A percentile compares a stretch with the other conserved stretches of the same genome.
These are phyloP conservation scores for Auricularia auricula-judae DNA, from an alignment of 768 basidiomycete species.

Conservation along the genomic window DNA sequence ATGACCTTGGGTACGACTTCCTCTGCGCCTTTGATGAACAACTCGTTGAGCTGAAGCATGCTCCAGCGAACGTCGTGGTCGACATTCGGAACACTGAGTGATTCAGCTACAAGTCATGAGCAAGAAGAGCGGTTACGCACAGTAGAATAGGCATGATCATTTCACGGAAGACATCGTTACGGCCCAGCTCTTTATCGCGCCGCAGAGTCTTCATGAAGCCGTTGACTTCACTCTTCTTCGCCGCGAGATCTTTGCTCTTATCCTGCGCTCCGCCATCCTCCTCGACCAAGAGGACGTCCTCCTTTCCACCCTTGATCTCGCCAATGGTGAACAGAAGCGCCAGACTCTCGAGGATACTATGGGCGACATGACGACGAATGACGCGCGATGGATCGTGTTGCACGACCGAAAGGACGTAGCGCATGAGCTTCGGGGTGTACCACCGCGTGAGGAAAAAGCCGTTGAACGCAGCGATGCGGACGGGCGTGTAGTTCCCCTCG, in stretches of 20 bases:
- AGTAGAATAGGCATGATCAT: conserved; percentile 71
- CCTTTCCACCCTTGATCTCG: conserved; percentile 68
- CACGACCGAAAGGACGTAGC: conserved; percentile 80
- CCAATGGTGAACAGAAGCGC: conserved; percentile 81
- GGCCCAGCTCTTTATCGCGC: conserved; percentile 76
- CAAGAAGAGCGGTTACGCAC: conserved; percentile 32
- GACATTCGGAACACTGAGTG: conserved; percentile 50
- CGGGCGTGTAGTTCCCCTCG: conserved; percentile 87
- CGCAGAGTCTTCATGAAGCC: conserved; percentile 76
- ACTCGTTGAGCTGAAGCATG: conserved; percentile 81
- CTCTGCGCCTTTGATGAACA: conserved; percentile 70
- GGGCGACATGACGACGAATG: conserved; percentile 79
- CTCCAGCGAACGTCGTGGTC: conserved; percentile 90
- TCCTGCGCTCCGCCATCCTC: conserved; percentile 70
- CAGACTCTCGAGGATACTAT: conserved; percentile 76
- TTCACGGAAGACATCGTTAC: conserved; percentile 69
- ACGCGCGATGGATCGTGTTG: conserved; percentile 73
- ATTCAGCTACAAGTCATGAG: not conserved
- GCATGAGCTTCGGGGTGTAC: conserved; percentile 75
- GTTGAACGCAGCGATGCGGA: conserved; percentile 90
- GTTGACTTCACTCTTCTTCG: conserved; percentile 73
- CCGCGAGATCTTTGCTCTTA: conserved; percentile 48
- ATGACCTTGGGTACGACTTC: conserved; percentile 82
- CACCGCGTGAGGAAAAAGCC: conserved; percentile 77
- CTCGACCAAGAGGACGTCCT: conserved; percentile 72